Evolutionary conservation across 2,329 filamentous ascomycete genomes (phyloP).

Genomic region (Aspergillus sp.): DNA sequence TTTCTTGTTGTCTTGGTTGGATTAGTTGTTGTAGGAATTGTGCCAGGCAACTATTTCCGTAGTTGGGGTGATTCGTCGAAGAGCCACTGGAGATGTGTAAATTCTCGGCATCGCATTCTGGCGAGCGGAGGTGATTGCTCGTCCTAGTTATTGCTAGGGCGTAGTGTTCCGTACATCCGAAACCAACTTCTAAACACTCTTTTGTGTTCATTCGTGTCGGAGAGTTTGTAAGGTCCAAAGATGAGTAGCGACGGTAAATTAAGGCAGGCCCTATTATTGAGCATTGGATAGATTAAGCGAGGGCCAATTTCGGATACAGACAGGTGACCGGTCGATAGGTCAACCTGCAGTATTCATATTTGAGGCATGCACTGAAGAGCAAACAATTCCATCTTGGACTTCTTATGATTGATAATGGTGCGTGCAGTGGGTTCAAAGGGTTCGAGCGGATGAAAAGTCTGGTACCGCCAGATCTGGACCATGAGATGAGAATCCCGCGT

Average conservation of each 20-base stretch:
- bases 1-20: not conserved
- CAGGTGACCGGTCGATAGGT: not conserved
- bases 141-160: not conserved
- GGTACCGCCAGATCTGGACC: constrained; percentile 6
- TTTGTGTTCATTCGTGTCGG: not conserved
- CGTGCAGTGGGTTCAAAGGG: not conserved
- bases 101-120: not conserved
- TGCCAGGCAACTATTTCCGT: not conserved
- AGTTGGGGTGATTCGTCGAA: not conserved
- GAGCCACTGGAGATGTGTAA: not conserved
- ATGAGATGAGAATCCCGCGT: not conserved
- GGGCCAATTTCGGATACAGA: not conserved
- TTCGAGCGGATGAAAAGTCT: not conserved
- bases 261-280: not conserved
- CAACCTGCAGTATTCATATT: not conserved
- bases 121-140: not conserved
- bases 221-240: not conserved
- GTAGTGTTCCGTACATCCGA: no score
- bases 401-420: no score
- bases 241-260: not conserved
- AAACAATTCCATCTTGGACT: not conserved
- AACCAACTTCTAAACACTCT: no score
- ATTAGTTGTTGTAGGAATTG: no score
- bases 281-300: no score
- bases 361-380: not conserved